These are phyloP conservation scores for Periconia digitata DNA, from an alignment of 2,329 filamentous ascomycete genomes.

Conservation along the genomic window DNA sequence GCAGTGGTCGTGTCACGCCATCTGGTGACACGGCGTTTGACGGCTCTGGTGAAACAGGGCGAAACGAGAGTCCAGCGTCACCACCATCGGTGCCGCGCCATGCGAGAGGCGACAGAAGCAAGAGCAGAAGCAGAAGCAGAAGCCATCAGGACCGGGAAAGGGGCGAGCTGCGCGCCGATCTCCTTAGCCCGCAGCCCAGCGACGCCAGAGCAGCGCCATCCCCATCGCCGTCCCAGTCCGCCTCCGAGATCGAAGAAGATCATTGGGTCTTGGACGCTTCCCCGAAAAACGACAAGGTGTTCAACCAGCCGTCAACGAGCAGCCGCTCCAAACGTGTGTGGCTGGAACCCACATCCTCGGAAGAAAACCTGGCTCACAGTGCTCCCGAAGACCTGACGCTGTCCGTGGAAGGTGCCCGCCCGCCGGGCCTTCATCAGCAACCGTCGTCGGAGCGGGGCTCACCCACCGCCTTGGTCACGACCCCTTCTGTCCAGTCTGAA, in stretches of 20 bases:
- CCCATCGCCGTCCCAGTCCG: constrained; percentile 24
- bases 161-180: constrained; percentile 27
- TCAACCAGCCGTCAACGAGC: constrained; percentile 2
- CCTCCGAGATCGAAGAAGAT: constrained; percentile 42
- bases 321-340: constrained; percentile 38
- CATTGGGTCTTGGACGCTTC: constrained; percentile 40
- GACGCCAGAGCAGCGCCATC: constrained; percentile 12
- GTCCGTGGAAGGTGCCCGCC: constrained; percentile 42
- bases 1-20: constrained; percentile 38
- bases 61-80: constrained; percentile 30
- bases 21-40: constrained; percentile 20
- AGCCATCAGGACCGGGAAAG: neutral
- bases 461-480: constrained; percentile 25
- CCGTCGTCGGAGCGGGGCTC: constrained; percentile 37
- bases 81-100: constrained; percentile 6
- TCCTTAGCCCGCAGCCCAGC: constrained; percentile 22
- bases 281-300: constrained; percentile 26
- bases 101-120: constrained; percentile 23
- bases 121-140: constrained; percentile 7
- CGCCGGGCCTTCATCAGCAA: constrained; percentile 21
- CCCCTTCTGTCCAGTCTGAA: constrained; percentile 41
- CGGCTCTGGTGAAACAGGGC: constrained; percentile 30
- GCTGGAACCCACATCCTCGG: constrained; percentile 43
- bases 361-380: constrained; percentile 32
- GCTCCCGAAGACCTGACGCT: constrained; percentile 36